Base-by-base conservation (phyloP, 192 early-diverging fungal genomes). In the Podochytrium sp. region DNA sequence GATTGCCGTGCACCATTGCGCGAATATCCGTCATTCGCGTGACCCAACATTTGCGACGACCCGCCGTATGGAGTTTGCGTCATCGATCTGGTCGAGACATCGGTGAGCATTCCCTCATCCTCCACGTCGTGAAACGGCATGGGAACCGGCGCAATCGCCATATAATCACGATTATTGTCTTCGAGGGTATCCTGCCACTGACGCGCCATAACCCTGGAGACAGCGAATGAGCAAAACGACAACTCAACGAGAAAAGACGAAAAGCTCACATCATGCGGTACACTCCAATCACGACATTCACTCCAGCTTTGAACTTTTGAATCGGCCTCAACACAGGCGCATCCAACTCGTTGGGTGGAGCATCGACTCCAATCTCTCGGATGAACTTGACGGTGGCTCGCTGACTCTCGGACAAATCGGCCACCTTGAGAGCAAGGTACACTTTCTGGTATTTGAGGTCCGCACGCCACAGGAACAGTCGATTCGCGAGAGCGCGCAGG, bases 381-480 rank as follows among this genome's bases (percentile, higher is more conserved):
- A 76, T 70, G 59, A 76, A 76, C 40, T 58, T 63, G n/a, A 76
- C 35, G 7, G 75, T 76, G 2, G 42, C 49, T 41, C 51, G 37
- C 39, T 76, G 75, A 41, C 80, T 81, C 60, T 23, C 60, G 2
- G 79, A 10, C 30, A 83, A 61, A 78, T 83, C 81, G 7, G 55
- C 76, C 4, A 83, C 77, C 38, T 82, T 78, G 1, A 83, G 57
- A 20, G 81, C 39, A 40, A 83, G 55, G 62, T 83, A 83, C 4
- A 79, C 61, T 57, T 83, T 83, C 53, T 83, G 82, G 66, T 80
- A 83, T 39, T 83, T 75, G 35, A 83, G 50, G 63, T 83, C 82
- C 23, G 80, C 80, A 18, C 82, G 16, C 80, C 80, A 82, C 41
- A 80, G 52, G 42, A 77, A 53, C 30, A 77, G 50, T 23, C 76